phyloP scores from a whole-genome alignment of 2,329 filamentous ascomycete genomes.

The Scortechinia acanthostroma region DNA sequence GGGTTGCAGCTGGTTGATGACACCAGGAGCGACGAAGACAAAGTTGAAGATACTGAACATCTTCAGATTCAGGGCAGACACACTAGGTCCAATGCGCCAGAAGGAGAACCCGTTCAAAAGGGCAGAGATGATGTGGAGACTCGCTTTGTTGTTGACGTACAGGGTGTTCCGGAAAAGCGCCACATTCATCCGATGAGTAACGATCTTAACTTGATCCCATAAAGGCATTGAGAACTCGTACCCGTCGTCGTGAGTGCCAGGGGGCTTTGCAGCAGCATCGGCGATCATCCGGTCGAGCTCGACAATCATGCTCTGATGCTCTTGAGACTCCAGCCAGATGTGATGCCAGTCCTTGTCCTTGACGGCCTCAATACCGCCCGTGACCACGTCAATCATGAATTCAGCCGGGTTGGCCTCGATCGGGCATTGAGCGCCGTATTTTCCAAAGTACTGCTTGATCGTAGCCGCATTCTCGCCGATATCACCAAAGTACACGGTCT shows the following conservation, averaged over 20 bases:
- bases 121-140: constrained; percentile 41
- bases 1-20: constrained; percentile 50
- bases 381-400: not conserved
- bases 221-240: constrained; percentile 69
- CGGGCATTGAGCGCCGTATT: not conserved
- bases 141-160: constrained; percentile 58
- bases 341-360: constrained; percentile 55
- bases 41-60: constrained; percentile 58
- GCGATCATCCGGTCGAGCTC: constrained; percentile 59
- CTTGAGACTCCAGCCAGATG: constrained; percentile 60
- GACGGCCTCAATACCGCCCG: constrained; percentile 12
- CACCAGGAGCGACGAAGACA: constrained; percentile 51
- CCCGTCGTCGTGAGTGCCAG: constrained; percentile 35
- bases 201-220: constrained; percentile 52
- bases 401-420: not conserved
- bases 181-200: constrained; percentile 53
- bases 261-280: constrained; percentile 38
- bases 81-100: constrained; percentile 44
- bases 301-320: constrained; percentile 41
- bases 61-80: constrained; percentile 40
- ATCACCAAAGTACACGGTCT: constrained; percentile 61
- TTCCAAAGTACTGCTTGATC: not conserved
- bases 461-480: constrained; percentile 13
- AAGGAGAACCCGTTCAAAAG: constrained; percentile 57
- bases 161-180: constrained; percentile 61